These are phyloP conservation scores for Strobilomyces dryophilus DNA, from an alignment of 768 basidiomycete species.

Conservation along the genomic window DNA sequence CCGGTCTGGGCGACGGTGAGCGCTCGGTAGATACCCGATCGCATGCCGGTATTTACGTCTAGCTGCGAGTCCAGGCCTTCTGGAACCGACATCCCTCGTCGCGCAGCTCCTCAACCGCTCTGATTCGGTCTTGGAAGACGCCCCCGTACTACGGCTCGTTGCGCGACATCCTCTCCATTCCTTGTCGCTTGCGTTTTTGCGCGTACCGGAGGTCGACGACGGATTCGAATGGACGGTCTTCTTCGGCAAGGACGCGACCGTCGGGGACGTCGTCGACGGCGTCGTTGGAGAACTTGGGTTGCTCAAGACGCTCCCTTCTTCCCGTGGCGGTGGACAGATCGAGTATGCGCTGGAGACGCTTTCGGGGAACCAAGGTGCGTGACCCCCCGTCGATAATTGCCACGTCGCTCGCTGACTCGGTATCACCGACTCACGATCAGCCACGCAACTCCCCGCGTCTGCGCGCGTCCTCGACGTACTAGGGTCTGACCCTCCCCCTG, in stretches of 20 bases:
- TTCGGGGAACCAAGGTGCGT: slow-evolving; percentile 47
- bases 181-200: slow-evolving; percentile 50
- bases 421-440: slow-evolving; percentile 1
- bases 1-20: slow-evolving; percentile 60
- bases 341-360: slow-evolving; percentile 75
- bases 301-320: slow-evolving; percentile 57
- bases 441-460: slow-evolving; percentile 9
- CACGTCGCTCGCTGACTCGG: too few relatives aligned
- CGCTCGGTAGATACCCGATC: background rate
- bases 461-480: slow-evolving; percentile 14
- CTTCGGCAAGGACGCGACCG: slow-evolving; percentile 53
- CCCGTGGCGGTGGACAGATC: slow-evolving; percentile 57
- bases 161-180: slow-evolving; percentile 62
- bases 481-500: slow-evolving; percentile 6
- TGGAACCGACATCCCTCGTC: slow-evolving; percentile 42
- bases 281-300: slow-evolving; percentile 66
- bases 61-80: slow-evolving; percentile 39
- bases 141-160: slow-evolving; percentile 71
- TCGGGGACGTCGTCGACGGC: slow-evolving; percentile 48
- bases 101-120: slow-evolving; percentile 46
- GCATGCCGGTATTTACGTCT: slow-evolving; percentile 10
- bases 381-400: background rate
- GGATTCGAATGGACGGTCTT: slow-evolving; percentile 64
- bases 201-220: slow-evolving; percentile 77
- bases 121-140: slow-evolving; percentile 30